A percentile compares a stretch with the other conserved stretches of the same genome.
Conservation (phyloP, 1,284 basidiomycete genomes). For the Cutaneotrichosporon cutaneum region DNA sequence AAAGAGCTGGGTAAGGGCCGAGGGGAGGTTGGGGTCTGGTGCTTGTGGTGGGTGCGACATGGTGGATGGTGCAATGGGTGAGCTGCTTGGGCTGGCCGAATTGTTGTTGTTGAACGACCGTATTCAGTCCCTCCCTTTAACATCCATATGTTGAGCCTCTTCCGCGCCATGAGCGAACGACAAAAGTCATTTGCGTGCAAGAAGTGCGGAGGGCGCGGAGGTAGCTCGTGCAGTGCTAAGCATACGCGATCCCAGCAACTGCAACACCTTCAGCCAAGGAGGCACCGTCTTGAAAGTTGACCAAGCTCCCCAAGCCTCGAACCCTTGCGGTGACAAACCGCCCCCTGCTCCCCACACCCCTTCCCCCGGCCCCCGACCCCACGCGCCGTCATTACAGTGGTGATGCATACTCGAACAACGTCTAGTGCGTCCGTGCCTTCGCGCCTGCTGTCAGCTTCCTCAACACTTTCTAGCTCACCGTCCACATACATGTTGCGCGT, state of each 20-base stretch:
- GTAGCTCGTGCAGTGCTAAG: too few species aligned
- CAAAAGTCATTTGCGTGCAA: too few species aligned
- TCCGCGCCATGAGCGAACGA: too few species aligned
- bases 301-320: not conserved
- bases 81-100: not conserved
- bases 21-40: slow-evolving; percentile 17
- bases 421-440: slow-evolving; percentile 17
- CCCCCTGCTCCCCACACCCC: not conserved
- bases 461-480: slow-evolving; percentile 50
- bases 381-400: slow-evolving; percentile 5
- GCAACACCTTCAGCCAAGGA: too few species aligned
- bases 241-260: too few species aligned
- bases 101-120: not conserved
- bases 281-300: too few species aligned
- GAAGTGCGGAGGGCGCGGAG: too few species aligned
- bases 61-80: not conserved
- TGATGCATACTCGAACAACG: slow-evolving; percentile 10
- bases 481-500: slow-evolving; percentile 98
- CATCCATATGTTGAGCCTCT: too few species aligned
- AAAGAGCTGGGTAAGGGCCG: slow-evolving; percentile 22
- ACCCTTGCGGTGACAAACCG: not conserved
- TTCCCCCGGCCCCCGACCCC: too few species aligned
- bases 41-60: slow-evolving; percentile 19
- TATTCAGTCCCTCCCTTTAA: not conserved
- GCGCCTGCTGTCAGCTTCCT: slow-evolving; percentile 5